Conservation (phyloP, 108 stramenopile species). For the Cylindrotheca closterium region DNA sequence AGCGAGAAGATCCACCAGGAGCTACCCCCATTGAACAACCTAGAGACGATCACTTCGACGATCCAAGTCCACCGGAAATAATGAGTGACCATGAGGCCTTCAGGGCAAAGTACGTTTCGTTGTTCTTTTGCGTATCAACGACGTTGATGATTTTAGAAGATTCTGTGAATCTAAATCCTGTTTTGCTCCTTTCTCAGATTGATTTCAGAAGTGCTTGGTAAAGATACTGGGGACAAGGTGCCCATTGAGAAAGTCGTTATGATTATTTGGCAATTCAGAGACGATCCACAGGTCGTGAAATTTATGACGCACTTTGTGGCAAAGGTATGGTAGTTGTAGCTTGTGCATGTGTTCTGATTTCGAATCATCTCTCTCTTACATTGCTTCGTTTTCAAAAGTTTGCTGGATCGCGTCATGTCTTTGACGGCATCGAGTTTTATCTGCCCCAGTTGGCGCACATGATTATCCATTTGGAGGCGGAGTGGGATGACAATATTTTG, state of each 20-base stretch:
- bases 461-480: constrained; percentile 97
- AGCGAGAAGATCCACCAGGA: neutral
- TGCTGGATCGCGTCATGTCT: constrained; percentile 92
- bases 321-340: constrained; percentile 44
- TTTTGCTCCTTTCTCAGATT: constrained; percentile 34
- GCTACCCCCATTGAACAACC: neutral
- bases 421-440: constrained; percentile 98
- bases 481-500: constrained; percentile 92
- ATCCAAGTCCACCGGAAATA: constrained; percentile 6
- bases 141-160: neutral
- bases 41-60: neutral
- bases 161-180: neutral
- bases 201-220: constrained; percentile 83
- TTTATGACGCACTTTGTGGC: constrained; percentile 93
- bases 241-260: constrained; percentile 96
- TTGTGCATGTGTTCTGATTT: neutral
- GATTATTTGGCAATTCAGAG: constrained; percentile 94
- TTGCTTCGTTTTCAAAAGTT: constrained; percentile 44
- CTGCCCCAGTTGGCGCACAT: constrained; percentile 99
- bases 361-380: neutral
- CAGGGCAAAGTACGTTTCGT: constrained; percentile 16
- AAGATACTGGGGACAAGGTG: constrained; percentile 60
- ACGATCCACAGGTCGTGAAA: constrained; percentile 86
- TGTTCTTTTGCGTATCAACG: neutral
- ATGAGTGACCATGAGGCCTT: constrained; percentile 37